Conservation (phyloP, 1,284 basidiomycete genomes). For the Malassezia psittaci region DNA sequence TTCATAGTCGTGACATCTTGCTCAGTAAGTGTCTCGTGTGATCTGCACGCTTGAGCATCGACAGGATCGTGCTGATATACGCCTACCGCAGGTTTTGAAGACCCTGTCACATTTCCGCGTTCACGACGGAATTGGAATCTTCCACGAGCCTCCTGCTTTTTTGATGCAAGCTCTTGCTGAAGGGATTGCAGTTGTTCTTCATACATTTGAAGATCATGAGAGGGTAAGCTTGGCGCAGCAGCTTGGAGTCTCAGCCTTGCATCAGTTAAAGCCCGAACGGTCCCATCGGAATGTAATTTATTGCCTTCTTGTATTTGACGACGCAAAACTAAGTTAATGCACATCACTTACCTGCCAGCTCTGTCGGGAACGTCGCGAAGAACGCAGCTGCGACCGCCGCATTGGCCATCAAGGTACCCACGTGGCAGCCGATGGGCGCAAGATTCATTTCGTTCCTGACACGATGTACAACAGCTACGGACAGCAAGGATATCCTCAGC, state of each 20-base stretch:
- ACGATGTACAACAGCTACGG: constrained; percentile 12
- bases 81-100: too few species aligned
- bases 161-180: neutral
- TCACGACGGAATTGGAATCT: neutral
- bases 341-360: constrained; percentile 5
- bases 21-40: neutral
- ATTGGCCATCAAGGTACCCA: constrained; percentile 1
- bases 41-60: too few species aligned
- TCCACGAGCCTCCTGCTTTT: neutral
- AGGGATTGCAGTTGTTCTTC: constrained; percentile 6
- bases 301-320: neutral
- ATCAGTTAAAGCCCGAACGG: constrained; percentile 2
- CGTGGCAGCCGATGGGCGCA: neutral
- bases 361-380: constrained; percentile 6
- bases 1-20: neutral
- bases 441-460: neutral
- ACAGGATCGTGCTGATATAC: too few species aligned
- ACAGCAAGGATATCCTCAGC: constrained; percentile 8
- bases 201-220: constrained; percentile 12
- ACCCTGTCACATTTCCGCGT: too few species aligned
- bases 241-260: constrained; percentile 12
- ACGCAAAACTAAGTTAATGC: neutral
- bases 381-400: constrained; percentile 9
- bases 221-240: constrained; percentile 1
- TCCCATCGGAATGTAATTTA: neutral